A percentile compares a stretch with the other conserved stretches of the same genome.
phyloP scores from a whole-genome alignment of 164 flowering plant species.

The Cinnamomum chago region DNA sequence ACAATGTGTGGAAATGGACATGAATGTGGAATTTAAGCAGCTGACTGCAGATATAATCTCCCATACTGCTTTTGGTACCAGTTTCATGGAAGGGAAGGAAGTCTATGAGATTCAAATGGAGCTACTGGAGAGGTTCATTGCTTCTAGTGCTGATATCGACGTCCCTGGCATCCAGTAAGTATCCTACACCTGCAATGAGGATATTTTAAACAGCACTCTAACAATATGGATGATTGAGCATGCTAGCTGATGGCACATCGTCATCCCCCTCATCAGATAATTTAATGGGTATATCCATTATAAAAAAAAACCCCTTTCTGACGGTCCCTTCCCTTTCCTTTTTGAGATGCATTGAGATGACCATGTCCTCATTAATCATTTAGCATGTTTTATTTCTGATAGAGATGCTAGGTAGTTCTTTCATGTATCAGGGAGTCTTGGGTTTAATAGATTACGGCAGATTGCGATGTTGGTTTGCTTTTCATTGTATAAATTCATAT shows the following conservation, averaged over 20 bases:
- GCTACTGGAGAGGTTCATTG: conserved; percentile 15
- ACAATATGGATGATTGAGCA: too few species aligned
- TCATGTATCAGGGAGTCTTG: too few species aligned
- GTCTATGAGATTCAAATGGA: conserved; percentile 23
- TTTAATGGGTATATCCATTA: not conserved
- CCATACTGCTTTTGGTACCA: conserved; percentile 33
- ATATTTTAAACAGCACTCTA: too few species aligned
- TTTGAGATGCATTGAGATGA: too few species aligned
- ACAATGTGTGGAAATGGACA: conserved; percentile 15
- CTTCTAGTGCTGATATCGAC: conserved; percentile 9
- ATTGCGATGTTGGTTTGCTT: too few species aligned
- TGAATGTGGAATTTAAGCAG: conserved; percentile 16
- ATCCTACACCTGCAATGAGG: too few species aligned
- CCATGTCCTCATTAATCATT: too few species aligned
- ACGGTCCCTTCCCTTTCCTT: not conserved
- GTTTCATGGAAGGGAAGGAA: conserved; percentile 26
- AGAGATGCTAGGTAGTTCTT: too few species aligned
- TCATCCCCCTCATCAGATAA: not conserved
- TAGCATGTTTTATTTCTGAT: too few species aligned
- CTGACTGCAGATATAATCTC: conserved; percentile 32
- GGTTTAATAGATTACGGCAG: too few species aligned
- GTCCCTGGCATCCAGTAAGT: conserved; percentile 28
- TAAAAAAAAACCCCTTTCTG: not conserved
- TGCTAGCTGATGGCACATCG: not conserved
- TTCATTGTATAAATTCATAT: too few species aligned